These are phyloP conservation scores for Prunella vulgaris DNA, from an alignment of 257 asterid species.

Conservation along the genomic window DNA sequence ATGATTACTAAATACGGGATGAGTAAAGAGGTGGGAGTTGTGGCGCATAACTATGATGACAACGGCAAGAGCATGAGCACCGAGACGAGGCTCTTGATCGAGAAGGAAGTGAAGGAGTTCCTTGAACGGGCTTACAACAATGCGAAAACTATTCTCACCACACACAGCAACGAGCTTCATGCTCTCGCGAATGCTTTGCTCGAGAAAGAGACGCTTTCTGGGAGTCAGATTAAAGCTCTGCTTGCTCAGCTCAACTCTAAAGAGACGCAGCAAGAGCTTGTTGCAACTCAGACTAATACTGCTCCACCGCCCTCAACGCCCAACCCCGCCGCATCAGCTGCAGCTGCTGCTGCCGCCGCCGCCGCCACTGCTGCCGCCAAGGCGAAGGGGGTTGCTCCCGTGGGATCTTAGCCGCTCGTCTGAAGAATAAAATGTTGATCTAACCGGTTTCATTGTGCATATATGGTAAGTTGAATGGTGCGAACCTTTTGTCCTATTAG, in stretches of 20 bases:
- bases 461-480: conserved; percentile 26
- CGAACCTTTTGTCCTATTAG: conserved; percentile 5
- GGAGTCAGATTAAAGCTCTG: conserved; percentile 50
- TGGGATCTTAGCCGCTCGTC: conserved; percentile 43
- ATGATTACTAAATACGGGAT: conserved; percentile 71
- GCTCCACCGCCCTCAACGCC: conserved; percentile 40
- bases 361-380: conserved; percentile 65
- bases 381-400: conserved; percentile 59
- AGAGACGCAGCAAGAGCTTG: conserved; percentile 26
- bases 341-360: conserved; percentile 46
- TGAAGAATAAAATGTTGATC: not conserved
- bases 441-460: conserved; percentile 31
- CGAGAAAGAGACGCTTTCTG: conserved; percentile 63
- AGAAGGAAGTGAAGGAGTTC: conserved; percentile 51
- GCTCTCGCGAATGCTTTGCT: conserved; percentile 69
- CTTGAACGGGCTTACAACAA: conserved; percentile 54
- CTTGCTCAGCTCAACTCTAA: conserved; percentile 38
- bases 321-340: conserved; percentile 48
- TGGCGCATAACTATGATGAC: conserved; percentile 54
- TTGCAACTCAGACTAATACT: conserved; percentile 27
- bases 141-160: conserved; percentile 52
- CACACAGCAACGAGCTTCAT: conserved; percentile 52
- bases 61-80: conserved; percentile 76
- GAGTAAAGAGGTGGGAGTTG: conserved; percentile 69
- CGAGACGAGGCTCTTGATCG: conserved; percentile 60